Conservation (phyloP, 2,329 filamentous ascomycete genomes). For the Westerdykella sp. region DNA sequence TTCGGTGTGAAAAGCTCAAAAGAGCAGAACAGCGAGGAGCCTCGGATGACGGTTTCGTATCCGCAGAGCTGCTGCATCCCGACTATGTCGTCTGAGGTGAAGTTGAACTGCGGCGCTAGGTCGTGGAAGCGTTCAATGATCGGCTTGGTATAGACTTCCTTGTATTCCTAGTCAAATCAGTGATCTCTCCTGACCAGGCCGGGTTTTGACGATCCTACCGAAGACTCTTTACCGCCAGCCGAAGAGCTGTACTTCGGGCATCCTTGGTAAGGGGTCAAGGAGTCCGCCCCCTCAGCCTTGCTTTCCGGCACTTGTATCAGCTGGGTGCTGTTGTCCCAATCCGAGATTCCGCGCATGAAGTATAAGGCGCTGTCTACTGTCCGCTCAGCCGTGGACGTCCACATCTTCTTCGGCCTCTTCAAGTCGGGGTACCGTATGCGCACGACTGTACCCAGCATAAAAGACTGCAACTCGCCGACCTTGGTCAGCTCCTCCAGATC, state of each 20-base stretch:
- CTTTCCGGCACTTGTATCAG: constrained; percentile 53
- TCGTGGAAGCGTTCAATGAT: constrained; percentile 53
- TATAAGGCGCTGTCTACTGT: constrained; percentile 54
- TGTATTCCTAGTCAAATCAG: constrained; percentile 34
- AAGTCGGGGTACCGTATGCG: constrained; percentile 54
- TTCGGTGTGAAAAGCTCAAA: constrained; percentile 53
- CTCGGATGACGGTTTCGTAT: constrained; percentile 59
- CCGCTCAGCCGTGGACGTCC: constrained; percentile 58
- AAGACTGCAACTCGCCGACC: constrained; percentile 55
- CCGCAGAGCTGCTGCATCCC: constrained; percentile 62
- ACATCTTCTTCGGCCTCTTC: constrained; percentile 50
- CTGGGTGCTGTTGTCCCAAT: constrained; percentile 48
- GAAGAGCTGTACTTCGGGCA: constrained; percentile 58
- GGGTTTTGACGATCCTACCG: constrained; percentile 16
- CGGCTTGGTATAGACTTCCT: constrained; percentile 53
- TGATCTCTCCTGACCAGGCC: background rate
- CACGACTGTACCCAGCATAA: constrained; percentile 53
- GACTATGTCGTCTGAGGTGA: constrained; percentile 56
- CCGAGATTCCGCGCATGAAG: constrained; percentile 53
- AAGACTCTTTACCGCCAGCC: constrained; percentile 51
- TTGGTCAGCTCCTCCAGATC: constrained; percentile 56
- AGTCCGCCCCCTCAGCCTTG: constrained; percentile 53
- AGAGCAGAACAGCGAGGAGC: constrained; percentile 56
- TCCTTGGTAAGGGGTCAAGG: constrained; percentile 58
- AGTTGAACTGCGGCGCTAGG: constrained; percentile 54